Conservation (phyloP, 2,329 filamentous ascomycete species). For the Colletotrichum tanaceti region DNA sequence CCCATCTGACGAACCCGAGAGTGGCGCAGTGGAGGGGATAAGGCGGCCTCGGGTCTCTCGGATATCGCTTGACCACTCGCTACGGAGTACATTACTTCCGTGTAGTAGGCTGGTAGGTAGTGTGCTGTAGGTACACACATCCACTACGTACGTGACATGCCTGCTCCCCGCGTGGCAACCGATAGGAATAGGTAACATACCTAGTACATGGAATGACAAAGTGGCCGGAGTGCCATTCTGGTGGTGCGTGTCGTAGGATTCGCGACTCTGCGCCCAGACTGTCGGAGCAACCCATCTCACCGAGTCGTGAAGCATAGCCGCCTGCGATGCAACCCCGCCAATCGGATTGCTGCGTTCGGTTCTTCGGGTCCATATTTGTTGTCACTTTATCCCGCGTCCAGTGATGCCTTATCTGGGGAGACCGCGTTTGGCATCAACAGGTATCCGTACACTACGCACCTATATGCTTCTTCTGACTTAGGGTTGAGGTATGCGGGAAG, state of each 20-base stretch:
- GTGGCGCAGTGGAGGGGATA: background rate
- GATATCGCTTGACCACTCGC: constrained; percentile 8
- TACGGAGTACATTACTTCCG: too few species aligned
- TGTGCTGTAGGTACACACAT: too few species aligned
- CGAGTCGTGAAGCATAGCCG: background rate
- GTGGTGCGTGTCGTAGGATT: background rate
- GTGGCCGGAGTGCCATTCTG: background rate
- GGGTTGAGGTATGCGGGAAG: background rate
- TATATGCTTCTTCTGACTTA: background rate
- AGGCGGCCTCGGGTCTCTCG: constrained; percentile 22
- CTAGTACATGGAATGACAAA: too few species aligned
- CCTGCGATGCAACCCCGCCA: background rate
- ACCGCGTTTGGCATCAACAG: too few species aligned
- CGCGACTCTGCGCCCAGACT: constrained; percentile 10
- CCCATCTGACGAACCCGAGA: background rate
- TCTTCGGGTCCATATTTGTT: background rate
- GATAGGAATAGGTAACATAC: background rate
- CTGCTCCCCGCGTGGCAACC: constrained; percentile 28
- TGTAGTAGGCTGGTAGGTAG: too few species aligned
- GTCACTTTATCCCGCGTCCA: too few species aligned
- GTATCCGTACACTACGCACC: too few species aligned
- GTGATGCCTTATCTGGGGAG: background rate
- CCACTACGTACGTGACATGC: constrained; percentile 8
- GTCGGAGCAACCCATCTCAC: constrained; percentile 22
- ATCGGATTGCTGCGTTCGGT: background rate